These are phyloP conservation scores for Curvularia sp. DNA, from an alignment of 2,329 filamentous ascomycete species.

Conservation along the genomic window DNA sequence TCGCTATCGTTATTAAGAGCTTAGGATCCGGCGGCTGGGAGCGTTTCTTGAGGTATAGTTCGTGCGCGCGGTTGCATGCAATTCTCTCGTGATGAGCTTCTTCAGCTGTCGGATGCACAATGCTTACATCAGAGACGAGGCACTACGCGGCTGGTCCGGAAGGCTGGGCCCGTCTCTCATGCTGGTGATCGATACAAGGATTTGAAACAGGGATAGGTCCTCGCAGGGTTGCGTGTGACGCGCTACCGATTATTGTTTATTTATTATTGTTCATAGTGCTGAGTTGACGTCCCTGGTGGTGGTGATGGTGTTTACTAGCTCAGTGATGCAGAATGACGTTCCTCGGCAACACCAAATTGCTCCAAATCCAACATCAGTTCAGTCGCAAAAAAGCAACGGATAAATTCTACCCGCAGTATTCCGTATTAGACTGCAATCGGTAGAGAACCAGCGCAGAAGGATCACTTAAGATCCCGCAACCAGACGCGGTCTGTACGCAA, in stretches of 20 bases:
- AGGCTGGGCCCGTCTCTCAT: not conserved
- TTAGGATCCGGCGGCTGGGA: not conserved
- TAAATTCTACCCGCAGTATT: not conserved
- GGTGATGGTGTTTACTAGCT: not conserved
- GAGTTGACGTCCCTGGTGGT: not conserved
- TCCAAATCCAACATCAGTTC: not conserved
- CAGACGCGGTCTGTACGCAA: not conserved
- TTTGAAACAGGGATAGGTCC: not conserved
- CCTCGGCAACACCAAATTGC: not conserved
- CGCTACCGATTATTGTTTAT: not conserved
- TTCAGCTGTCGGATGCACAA: not conserved
- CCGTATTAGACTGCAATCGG: no score
- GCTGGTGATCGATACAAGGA: not conserved
- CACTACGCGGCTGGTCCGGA: not conserved
- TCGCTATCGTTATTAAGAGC: constrained; percentile 12
- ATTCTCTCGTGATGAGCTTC: not conserved
- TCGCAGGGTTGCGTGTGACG: not conserved
- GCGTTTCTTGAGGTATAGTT: not conserved
- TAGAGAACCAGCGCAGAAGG: not conserved
- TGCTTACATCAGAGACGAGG: constrained; percentile 1
- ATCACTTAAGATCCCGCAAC: not conserved
- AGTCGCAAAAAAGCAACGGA: not conserved
- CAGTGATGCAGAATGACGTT: not conserved
- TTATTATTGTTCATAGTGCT: not conserved
- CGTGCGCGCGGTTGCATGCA: not conserved